These are phyloP conservation scores for Zymoseptoria tritici DNA, from an alignment of 2,329 filamentous ascomycete species.

Conservation along the genomic window DNA sequence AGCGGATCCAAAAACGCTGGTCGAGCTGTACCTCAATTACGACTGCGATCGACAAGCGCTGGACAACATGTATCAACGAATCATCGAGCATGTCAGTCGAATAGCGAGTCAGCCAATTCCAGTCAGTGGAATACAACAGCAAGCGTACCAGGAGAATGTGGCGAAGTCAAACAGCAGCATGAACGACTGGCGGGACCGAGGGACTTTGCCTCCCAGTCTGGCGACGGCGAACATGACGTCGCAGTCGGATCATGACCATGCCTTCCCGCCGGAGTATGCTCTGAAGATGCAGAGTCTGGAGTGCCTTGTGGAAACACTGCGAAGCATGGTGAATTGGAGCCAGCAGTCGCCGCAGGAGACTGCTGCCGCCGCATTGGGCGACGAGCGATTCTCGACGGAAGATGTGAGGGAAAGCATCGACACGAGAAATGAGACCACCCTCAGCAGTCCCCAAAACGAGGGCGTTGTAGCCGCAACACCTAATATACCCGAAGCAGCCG, in stretches of 20 bases:
- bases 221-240: constrained; percentile 66
- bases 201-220: constrained; percentile 78
- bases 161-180: constrained; percentile 38
- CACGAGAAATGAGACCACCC: constrained; percentile 48
- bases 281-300: constrained; percentile 87
- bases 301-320: constrained; percentile 77
- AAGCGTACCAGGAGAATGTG: constrained; percentile 75
- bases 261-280: constrained; percentile 80
- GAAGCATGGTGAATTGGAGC: constrained; percentile 90
- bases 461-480: constrained; percentile 37
- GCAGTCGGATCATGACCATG: constrained; percentile 48
- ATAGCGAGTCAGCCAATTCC: constrained; percentile 73
- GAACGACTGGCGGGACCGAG: constrained; percentile 77
- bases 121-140: constrained; percentile 70
- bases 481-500: constrained; percentile 35
- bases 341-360: constrained; percentile 53
- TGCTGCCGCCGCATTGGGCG: constrained; percentile 35
- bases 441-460: constrained; percentile 10
- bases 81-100: constrained; percentile 88
- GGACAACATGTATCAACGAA: constrained; percentile 91
- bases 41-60: constrained; percentile 88
- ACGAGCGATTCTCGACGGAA: constrained; percentile 48
- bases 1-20: constrained; percentile 76
- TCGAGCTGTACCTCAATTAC: constrained; percentile 96
- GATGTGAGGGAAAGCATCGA: constrained; percentile 71